Evolutionary conservation across 805 yeast genomes (phyloP).

Genomic region (Lachancea nothofagi): DNA sequence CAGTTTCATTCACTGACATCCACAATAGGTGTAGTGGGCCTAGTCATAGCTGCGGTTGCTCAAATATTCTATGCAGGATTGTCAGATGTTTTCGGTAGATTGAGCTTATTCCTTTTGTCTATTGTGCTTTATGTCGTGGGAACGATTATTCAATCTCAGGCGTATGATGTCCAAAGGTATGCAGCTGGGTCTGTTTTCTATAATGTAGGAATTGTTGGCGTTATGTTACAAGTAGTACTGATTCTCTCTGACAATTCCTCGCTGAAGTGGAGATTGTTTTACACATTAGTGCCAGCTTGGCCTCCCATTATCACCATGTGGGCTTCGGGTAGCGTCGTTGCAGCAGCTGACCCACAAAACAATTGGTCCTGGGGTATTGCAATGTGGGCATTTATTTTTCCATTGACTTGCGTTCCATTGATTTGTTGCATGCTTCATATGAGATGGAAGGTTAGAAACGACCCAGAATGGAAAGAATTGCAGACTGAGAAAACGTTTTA

Average conservation of each 20-base stretch:
- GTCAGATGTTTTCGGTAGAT: conserved; percentile 52
- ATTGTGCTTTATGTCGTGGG: conserved; percentile 49
- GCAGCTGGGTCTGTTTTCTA: conserved; percentile 52
- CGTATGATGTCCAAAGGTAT: conserved; percentile 45
- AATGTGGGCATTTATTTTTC: conserved; percentile 76
- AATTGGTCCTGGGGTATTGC: conserved; percentile 73
- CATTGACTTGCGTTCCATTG: conserved; percentile 56
- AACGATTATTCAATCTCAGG: conserved; percentile 51
- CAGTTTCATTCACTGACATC: conserved; percentile 44
- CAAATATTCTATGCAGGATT: conserved; percentile 52
- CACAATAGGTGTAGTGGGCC: conserved; percentile 46
- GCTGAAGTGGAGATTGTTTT: conserved; percentile 64
- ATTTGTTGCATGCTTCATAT: conserved; percentile 49
- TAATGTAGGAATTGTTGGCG: conserved; percentile 56
- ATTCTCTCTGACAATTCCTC: conserved; percentile 61
- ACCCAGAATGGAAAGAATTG: conserved; percentile 45
- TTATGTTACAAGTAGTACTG: conserved; percentile 49
- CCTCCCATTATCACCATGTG: conserved; percentile 76
- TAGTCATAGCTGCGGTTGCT: conserved; percentile 52
- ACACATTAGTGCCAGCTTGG: conserved; percentile 59
- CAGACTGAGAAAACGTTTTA: conserved; percentile 36
- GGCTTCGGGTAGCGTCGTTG: conserved; percentile 58
- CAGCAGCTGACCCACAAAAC: conserved; percentile 29
- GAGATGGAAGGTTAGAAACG: conserved; percentile 46
- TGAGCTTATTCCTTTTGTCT: conserved; percentile 39